Evolutionary conservation across 2,329 filamentous ascomycete species (phyloP).

Genomic region (Aciculosporium take): DNA sequence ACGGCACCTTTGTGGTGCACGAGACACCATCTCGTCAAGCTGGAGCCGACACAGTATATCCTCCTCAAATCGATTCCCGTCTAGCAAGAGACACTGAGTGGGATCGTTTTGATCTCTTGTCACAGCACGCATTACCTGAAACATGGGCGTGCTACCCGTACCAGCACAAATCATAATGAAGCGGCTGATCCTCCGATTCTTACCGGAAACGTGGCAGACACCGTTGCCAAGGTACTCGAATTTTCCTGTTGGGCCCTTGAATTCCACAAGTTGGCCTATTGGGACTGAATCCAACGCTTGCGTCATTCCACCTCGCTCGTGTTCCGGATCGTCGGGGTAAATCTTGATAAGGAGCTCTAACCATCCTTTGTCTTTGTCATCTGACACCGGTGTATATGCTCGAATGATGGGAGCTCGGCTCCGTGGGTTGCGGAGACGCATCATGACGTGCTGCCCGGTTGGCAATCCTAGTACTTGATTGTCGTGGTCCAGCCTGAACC

Average conservation of each 20-base stretch:
- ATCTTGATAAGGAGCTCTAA: constrained; percentile 72
- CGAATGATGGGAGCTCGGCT: constrained; percentile 63
- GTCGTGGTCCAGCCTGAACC: constrained; percentile 60
- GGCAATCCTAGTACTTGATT: constrained; percentile 62
- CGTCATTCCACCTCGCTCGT: constrained; percentile 66
- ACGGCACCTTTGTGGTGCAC: constrained; percentile 42
- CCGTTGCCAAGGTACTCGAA: constrained; percentile 67
- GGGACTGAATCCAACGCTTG: constrained; percentile 60
- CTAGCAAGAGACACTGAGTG: constrained; percentile 57
- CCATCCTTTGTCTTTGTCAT: constrained; percentile 42
- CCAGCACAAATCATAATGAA: constrained; percentile 84
- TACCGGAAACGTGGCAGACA: constrained; percentile 43
- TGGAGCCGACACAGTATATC: constrained; percentile 73
- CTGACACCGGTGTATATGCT: constrained; percentile 73
- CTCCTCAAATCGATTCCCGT: constrained; percentile 62
- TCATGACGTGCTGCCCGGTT: constrained; percentile 75
- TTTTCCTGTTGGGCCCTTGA: constrained; percentile 79
- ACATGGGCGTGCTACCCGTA: constrained; percentile 86
- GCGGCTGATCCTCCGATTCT: constrained; percentile 40
- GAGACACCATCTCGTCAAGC: constrained; percentile 47
- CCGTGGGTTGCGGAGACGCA: constrained; percentile 60
- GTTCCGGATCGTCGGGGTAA: constrained; percentile 47
- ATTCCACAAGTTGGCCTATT: constrained; percentile 59
- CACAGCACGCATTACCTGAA: constrained; percentile 63
- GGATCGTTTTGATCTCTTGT: constrained; percentile 47